phyloP scores from a whole-genome alignment of 192 early-diverging fungal species.

The Geranomyces variabilis region DNA sequence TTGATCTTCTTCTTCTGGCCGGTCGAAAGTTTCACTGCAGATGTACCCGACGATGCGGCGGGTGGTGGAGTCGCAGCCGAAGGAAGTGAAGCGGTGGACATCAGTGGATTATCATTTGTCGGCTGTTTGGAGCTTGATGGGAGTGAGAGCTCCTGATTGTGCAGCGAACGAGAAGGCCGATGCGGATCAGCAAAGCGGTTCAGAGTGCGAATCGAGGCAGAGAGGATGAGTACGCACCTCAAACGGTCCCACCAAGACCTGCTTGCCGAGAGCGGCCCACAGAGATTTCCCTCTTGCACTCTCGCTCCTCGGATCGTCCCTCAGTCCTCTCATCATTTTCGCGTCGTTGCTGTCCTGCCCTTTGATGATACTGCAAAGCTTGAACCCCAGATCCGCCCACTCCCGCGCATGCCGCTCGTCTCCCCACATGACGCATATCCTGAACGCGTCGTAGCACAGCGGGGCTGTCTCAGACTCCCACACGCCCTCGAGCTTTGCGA shows the following conservation, averaged over 20 bases:
- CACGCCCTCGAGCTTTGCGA: conserved; percentile 5
- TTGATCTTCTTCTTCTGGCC: conserved; percentile 7
- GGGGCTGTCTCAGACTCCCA: conserved; percentile 8
- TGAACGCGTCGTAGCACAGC: conserved; percentile 6
- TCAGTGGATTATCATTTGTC: not conserved
- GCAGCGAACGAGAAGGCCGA: not conserved
- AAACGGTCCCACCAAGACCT: conserved; percentile 5
- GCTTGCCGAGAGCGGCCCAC: not conserved
- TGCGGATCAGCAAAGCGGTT: not conserved
- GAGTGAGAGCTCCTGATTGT: not conserved
- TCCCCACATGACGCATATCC: conserved; percentile 13
- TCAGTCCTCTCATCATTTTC: conserved; percentile 7
- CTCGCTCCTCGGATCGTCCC: conserved; percentile 4
- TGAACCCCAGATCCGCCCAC: conserved; percentile 4
- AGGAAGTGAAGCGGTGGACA: not conserved
- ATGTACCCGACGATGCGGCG: not conserved
- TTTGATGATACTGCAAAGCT: not conserved
- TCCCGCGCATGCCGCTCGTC: conserved; percentile 7
- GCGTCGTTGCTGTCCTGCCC: not conserved
- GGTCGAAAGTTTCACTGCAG: not conserved
- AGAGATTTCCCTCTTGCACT: conserved; percentile 2
- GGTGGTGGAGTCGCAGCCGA: not conserved
- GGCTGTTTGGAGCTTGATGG: not conserved
- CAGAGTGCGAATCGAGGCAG: not conserved
- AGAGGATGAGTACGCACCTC: not conserved